Percentiles rank a stretch among this genome's conserved stretches.
Evolutionary conservation across 2,329 filamentous ascomycete species (phyloP).

Genomic region (Verticillium nubilum): DNA sequence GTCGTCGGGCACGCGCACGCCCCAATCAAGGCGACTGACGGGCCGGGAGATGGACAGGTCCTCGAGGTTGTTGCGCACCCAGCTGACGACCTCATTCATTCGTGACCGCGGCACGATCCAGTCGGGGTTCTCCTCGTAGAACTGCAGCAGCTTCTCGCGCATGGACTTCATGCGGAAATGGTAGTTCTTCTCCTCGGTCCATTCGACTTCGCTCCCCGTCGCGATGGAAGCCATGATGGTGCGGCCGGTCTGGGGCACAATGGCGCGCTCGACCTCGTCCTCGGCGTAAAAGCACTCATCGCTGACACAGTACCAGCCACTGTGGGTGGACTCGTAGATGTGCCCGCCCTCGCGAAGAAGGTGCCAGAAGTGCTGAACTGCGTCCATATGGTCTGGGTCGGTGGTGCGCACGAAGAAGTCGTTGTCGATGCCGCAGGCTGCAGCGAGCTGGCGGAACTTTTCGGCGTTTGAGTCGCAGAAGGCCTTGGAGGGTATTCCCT

Average conservation of each 20-base stretch:
- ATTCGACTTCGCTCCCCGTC: slow-evolving; percentile 90
- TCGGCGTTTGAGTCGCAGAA: slow-evolving; percentile 83
- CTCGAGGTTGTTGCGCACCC: slow-evolving; percentile 71
- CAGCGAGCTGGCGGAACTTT: slow-evolving; percentile 72
- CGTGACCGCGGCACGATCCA: slow-evolving; percentile 71
- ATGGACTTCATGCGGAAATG: slow-evolving; percentile 88
- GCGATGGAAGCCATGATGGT: slow-evolving; percentile 80
- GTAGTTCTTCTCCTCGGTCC: slow-evolving; percentile 90
- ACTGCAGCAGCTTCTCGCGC: slow-evolving; percentile 68
- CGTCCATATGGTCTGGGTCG: slow-evolving; percentile 71
- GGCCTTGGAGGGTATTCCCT: slow-evolving; percentile 67
- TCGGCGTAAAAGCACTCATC: slow-evolving; percentile 95
- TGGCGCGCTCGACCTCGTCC: slow-evolving; percentile 63
- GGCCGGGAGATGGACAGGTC: slow-evolving; percentile 90
- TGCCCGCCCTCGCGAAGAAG: slow-evolving; percentile 69
- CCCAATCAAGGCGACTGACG: slow-evolving; percentile 73
- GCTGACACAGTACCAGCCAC: slow-evolving; percentile 94
- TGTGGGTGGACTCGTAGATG: slow-evolving; percentile 80
- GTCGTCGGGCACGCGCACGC: slow-evolving; percentile 82
- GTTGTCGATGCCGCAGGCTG: slow-evolving; percentile 63
- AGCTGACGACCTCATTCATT: slow-evolving; percentile 72
- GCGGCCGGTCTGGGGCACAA: slow-evolving; percentile 75
- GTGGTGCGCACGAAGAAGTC: slow-evolving; percentile 93
- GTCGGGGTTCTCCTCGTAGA: slow-evolving; percentile 71
- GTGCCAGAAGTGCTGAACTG: slow-evolving; percentile 86